Percentiles rank a stretch among this genome's conserved stretches.
phyloP scores from a whole-genome alignment of 176 grass and related monocot genomes.

The maize (Zea mays) region Zm-B73-REFERENCE-NAM-5.0 NC_050096.1:272108001-272108500 shows the following conservation, averaged over 20 bases:
- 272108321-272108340: conserved; percentile 47
- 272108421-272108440: conserved; percentile 15
- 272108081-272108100: no score
- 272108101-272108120: no score
- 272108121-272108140: not conserved
- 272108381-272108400: not conserved
- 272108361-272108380: not conserved
- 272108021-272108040: conserved; percentile 45
- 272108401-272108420: conserved; percentile 2
- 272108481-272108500: conserved; percentile 4
- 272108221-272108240: conserved; percentile 24
- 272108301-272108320: not conserved
- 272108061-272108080: not conserved
- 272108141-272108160: conserved; percentile 6
- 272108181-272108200: not conserved
- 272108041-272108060: conserved; percentile 19
- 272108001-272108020: not conserved
- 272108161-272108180: conserved; percentile 20
- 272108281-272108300: conserved; percentile 46
- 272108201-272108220: conserved; percentile 37
- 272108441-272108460: conserved; percentile 56
- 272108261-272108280: conserved; percentile 30
- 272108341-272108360: conserved; percentile 38
- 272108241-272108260: conserved; percentile 3
- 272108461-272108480: conserved; percentile 49